phyloP scores from a whole-genome alignment of 1,284 basidiomycete species.

The Trichosporon inkin region DNA sequence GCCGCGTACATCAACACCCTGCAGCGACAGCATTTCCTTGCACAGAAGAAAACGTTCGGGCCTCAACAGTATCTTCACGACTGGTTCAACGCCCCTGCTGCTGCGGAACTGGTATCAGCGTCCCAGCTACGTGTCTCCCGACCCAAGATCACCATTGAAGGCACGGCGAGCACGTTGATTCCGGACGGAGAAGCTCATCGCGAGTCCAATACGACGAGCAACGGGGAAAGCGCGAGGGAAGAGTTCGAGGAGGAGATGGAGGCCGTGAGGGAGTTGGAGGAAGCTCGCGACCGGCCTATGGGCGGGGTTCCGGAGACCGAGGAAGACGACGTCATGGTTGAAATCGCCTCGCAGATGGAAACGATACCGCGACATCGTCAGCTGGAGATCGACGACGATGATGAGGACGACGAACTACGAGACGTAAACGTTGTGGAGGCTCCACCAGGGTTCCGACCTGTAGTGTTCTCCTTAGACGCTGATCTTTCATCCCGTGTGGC shows the following conservation, averaged over 20 bases:
- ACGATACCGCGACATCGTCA: conserved; percentile 23
- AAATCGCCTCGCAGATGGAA: conserved; percentile 44
- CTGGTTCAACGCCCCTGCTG: conserved; percentile 59
- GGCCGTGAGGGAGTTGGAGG: conserved; percentile 36
- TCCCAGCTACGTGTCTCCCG: conserved; percentile 41
- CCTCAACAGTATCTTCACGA: conserved; percentile 44
- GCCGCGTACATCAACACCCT: conserved; percentile 89
- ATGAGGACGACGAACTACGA: conserved; percentile 65
- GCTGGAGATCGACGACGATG: conserved; percentile 40
- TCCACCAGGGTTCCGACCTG: conserved; percentile 40
- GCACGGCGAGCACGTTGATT: conserved; percentile 67
- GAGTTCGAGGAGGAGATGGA: conserved; percentile 45
- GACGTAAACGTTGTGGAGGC: conserved; percentile 54
- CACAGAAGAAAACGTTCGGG: conserved; percentile 40
- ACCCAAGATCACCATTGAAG: conserved; percentile 49
- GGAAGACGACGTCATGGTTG: conserved; percentile 43
- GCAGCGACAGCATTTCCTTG: conserved; percentile 44
- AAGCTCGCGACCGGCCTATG: conserved; percentile 14
- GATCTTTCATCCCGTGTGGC: conserved; percentile 34
- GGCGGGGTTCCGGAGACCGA: conserved; percentile 29
- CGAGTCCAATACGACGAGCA: conserved; percentile 24
- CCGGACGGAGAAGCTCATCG: conserved; percentile 16
- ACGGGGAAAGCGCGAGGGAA: conserved; percentile 17
- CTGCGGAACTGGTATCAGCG: conserved; percentile 72
- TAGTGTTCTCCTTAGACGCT: conserved; percentile 33